Evolutionary conservation across 192 early-diverging fungal genomes (phyloP).

Genomic region (Backusella circina): DNA sequence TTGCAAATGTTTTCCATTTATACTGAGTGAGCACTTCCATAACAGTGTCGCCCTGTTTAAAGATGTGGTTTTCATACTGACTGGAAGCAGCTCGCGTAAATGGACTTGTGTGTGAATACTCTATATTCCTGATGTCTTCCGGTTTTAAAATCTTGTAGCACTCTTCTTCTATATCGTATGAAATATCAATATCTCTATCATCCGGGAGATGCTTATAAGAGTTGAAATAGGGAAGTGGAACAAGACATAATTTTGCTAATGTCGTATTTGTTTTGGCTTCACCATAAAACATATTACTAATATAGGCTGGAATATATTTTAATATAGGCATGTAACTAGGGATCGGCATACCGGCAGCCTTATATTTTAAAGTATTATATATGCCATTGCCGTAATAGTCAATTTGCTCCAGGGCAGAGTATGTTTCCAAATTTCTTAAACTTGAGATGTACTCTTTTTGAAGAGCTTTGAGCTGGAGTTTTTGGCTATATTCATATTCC

Average conservation of each 20-base stretch:
- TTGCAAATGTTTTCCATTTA: constrained; percentile 16
- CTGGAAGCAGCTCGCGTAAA: not conserved
- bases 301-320: not conserved
- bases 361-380: not conserved
- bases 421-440: constrained; percentile 1
- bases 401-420: not conserved
- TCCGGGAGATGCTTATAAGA: not conserved
- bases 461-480: not conserved
- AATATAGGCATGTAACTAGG: not conserved
- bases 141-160: not conserved
- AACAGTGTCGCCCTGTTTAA: constrained; percentile 11
- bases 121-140: not conserved
- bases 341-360: not conserved
- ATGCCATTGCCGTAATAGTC: not conserved
- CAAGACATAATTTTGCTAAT: not conserved
- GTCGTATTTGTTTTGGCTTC: not conserved
- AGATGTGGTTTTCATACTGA: not conserved
- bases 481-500: not conserved
- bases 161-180: not conserved
- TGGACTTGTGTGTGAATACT: not conserved
- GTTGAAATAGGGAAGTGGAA: not conserved
- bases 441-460: not conserved
- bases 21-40: constrained; percentile 6
- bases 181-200: not conserved
- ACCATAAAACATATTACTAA: not conserved